Base-by-base conservation (phyloP, 805 yeast genomes). In the Yamadazyma scolyti region DNA sequence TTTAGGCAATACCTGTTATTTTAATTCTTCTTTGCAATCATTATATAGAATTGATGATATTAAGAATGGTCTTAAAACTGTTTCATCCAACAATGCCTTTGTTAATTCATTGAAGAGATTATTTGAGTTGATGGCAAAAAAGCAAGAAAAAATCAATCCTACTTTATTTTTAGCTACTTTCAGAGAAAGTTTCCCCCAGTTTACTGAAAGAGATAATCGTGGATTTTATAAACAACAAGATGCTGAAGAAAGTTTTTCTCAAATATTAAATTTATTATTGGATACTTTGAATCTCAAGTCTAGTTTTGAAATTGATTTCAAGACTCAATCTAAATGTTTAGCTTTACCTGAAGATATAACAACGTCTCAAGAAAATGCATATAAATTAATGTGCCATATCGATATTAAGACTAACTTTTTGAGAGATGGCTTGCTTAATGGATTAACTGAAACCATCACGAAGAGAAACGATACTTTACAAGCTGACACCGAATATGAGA, bases 211-310 rank as follows among this genome's bases (percentile, higher is more conserved):
- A 38, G 82, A 77, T 39, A 61, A 65, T 17, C 58, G 50, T 28
- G 97, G 97, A 1, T 61, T 71, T 34, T 83, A 73, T 52, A 88
- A 86, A 58, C 98, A 93, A 62, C 99, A 93, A 61, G 99, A 93
- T 65, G 98, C 98, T 0, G 99, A 93, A 62, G 99, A 93, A 56
- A 83, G 90, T 11, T 88, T 78, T 61, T 81, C 96, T 6, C 90
- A 83, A 54, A 71, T 93, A 30, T 59, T 89, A 40, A 61, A 65
- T 20, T 59, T 70, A 19, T 56, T 86, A 37, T 56, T 71, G 21
- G 48, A 57, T 14, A 71, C 67, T 9, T 68, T 72, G 16, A 70
- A 75, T 13, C 56, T 77, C 22, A 75, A 76, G 31, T 71, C 71
- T 36, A 68, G 69, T 40, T 82, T 89, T 54, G 76, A 74, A 27